Conservation (phyloP, 1,284 basidiomycete species). For the Malassezia vespertilionis region DNA sequence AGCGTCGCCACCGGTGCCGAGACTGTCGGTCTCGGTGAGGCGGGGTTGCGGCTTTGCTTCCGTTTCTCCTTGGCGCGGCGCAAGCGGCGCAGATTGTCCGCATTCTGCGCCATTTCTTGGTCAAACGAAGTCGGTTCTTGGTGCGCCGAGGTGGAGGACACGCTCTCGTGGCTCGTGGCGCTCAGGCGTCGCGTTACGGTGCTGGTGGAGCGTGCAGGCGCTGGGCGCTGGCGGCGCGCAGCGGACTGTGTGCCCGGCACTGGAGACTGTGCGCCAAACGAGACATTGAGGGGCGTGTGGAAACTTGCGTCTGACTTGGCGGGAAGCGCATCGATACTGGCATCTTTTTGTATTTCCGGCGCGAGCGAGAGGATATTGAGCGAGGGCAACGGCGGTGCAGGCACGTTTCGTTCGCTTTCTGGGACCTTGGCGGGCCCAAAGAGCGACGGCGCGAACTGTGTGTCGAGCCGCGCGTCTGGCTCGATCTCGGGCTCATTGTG, state of each 20-base stretch:
- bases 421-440: background rate
- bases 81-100: conserved; percentile 32
- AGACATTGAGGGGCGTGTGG: too few relatives aligned
- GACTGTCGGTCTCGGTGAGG: conserved; percentile 10
- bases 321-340: background rate
- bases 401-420: background rate
- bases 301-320: too few relatives aligned
- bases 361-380: background rate
- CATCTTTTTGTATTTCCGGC: background rate
- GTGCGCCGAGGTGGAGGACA: background rate
- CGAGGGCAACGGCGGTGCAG: background rate
- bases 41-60: background rate
- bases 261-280: too few relatives aligned
- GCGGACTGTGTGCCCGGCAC: too few relatives aligned
- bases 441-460: background rate
- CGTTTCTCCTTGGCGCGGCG: conserved; percentile 34
- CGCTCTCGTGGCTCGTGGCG: background rate
- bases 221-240: background rate
- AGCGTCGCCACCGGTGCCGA: conserved; percentile 15
- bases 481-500: too few relatives aligned
- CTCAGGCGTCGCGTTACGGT: background rate
- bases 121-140: conserved; percentile 24
- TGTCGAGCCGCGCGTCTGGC: too few relatives aligned
- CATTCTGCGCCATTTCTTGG: conserved; percentile 40
- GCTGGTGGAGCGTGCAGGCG: background rate